Evolutionary conservation across 305 asterid genomes (phyloP).

Genomic region (Caryopteris hybrid): DNA sequence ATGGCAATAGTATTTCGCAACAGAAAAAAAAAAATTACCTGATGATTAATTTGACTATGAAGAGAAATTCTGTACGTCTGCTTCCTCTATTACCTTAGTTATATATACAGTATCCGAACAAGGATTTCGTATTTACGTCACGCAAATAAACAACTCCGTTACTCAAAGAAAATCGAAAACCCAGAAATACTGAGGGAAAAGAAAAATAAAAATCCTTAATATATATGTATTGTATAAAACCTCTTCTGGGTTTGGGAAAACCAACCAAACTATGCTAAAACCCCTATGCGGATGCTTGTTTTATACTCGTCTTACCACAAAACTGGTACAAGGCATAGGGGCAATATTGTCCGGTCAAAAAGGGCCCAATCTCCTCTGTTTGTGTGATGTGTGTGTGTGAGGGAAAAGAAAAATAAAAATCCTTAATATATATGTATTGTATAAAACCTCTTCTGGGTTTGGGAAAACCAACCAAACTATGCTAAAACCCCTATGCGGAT

Average conservation of each 20-base stretch:
- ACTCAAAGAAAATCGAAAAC: not conserved
- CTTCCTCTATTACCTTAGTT: slow-evolving; percentile 1
- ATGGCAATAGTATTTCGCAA: not conserved
- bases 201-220: not conserved
- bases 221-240: slow-evolving; percentile 28
- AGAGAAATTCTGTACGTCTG: slow-evolving; percentile 16
- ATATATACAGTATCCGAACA: slow-evolving; percentile 15
- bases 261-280: slow-evolving; percentile 38
- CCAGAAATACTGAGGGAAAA: not conserved
- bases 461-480: slow-evolving; percentile 28
- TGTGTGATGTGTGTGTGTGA: too few species aligned
- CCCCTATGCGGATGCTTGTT: slow-evolving; percentile 31
- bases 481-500: slow-evolving; percentile 46
- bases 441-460: slow-evolving; percentile 58
- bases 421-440: not conserved
- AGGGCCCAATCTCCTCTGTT: slow-evolving; percentile 1
- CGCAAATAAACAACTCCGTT: slow-evolving; percentile 24
- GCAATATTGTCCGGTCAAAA: slow-evolving; percentile 24
- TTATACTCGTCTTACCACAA: slow-evolving; percentile 14
- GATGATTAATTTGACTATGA: slow-evolving; percentile 17
- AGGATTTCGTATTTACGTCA: slow-evolving; percentile 28
- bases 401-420: not conserved
- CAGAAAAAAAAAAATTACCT: slow-evolving; percentile 27
- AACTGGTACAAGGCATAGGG: slow-evolving; percentile 24
- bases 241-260: slow-evolving; percentile 50